Base-by-base conservation (phyloP, 768 basidiomycete species). In the Ephemerocybe angulata region DNA sequence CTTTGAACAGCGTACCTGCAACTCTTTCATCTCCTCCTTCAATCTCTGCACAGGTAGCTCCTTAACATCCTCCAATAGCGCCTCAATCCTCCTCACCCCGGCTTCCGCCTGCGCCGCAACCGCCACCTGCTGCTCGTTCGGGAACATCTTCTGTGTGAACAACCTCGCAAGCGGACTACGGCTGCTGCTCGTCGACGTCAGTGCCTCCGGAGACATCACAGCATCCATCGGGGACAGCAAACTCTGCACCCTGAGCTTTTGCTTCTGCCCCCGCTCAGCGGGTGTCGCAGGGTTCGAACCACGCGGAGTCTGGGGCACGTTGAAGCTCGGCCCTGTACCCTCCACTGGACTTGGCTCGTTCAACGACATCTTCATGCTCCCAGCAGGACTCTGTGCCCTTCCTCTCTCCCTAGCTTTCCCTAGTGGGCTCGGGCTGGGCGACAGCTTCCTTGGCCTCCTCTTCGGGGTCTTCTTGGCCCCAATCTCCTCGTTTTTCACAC, bases 21-120 rank as follows among this genome's bases (percentile, higher is more conserved):
- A 68, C 64, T 92, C 90, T 65, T 84, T 89, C 81, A 93, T 87
- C 67, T 93, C 89, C 2, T 87, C 86, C 67, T 82, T 86, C 33
- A 93, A 70, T 58, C 70, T 78, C 31, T 80, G 76, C 19, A 90
- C 80, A 6, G 90, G 88, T 58, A 89, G 59, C 40, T 80, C 76
- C 28, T 77, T 76, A 42, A 87, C 77, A 48, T 84, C 82, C 43
- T 88, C 86, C 55, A 90, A 62, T 54, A 88, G 62, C 22, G 70
- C 67, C 66, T 91, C 87, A 37, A 91, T 65, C 54, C 77, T 75
- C 59, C 71, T 80, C 48, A 85, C 55, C 28, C 73, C 78, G 5
- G 72, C 71, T 55, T 81, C 83, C 5, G 75, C 49, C 17, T 58
- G 60, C 51, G 52, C 42, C 13, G 56, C 58, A 44, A 31, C 54